Conservation (phyloP, 139 green algal species). For the Coelastrella sp. region DNA sequence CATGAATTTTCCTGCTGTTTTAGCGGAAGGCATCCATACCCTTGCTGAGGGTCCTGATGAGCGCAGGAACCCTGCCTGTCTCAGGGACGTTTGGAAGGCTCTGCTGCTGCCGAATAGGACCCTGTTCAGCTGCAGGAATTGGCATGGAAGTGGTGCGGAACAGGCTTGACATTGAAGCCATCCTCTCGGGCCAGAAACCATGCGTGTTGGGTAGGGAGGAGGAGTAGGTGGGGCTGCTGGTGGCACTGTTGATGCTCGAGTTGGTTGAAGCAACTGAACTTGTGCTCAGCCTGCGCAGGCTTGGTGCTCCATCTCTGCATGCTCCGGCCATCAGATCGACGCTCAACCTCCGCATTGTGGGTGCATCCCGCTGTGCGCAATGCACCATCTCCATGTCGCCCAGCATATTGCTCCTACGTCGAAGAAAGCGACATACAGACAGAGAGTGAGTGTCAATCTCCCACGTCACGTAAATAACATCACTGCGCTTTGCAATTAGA, state of each 20-base stretch:
- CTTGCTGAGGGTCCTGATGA: slow-evolving; percentile 36
- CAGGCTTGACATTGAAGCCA: slow-evolving; percentile 12
- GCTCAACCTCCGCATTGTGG: slow-evolving; percentile 16
- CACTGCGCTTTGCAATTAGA: neutral
- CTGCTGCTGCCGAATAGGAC: neutral
- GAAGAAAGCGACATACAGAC: neutral
- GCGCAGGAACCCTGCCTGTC: neutral
- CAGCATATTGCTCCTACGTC: slow-evolving; percentile 12
- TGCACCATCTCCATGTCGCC: slow-evolving; percentile 40
- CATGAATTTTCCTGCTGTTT: neutral
- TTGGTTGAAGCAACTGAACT: slow-evolving; percentile 1
- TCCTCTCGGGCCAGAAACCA: slow-evolving; percentile 7
- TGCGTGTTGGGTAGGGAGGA: slow-evolving; percentile 16
- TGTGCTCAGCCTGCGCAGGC: slow-evolving; percentile 21
- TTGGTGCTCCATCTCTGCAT: neutral
- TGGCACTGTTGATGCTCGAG: neutral
- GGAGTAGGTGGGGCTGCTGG: slow-evolving; percentile 34
- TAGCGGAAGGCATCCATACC: slow-evolving; percentile 34
- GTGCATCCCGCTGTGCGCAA: slow-evolving; percentile 21
- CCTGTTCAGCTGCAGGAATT: neutral
- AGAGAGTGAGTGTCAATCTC: neutral
- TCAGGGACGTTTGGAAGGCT: neutral
- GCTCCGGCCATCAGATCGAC: neutral
- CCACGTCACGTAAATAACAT: neutral
- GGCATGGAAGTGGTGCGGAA: slow-evolving; percentile 11